Evolutionary conservation across 345 rosid species (phyloP), one percentile per base, ranked within the genome.

Genomic region (Rhodamnia rubescens): DNA sequence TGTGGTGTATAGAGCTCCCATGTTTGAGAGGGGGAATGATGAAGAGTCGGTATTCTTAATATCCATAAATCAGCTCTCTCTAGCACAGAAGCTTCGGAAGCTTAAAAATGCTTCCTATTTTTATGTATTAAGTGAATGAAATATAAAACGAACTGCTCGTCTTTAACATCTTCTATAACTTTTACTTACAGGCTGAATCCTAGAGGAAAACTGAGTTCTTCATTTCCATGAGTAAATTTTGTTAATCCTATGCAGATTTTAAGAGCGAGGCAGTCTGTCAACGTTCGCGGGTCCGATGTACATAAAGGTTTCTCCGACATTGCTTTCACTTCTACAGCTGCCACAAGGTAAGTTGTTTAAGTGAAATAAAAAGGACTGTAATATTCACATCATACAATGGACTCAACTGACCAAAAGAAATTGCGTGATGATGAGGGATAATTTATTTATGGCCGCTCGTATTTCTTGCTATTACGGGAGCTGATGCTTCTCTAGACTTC

Each of bases 251-350:
- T 91, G 86, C 93, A 94, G 99, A 93, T 93, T 82, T 87, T 97
- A 85, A 92, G 87, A 89, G 88, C 95, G 84, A 92, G 89, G 87
- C 87, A 86, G 18, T 82, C 87, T 86, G 90, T 91, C 82, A 90
- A 94, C 6, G 84, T 92, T 89, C 85, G 90, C 69, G 98, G 98
- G 84, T 90, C 92, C 84, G 84, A 88, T 53, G 50, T 88, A 84
- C 87, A 20, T 42, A 91, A 90, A 85, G 98, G 98, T 85, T 89
- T 95, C 83, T 91, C 95, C 80, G 98, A 93, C 88, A 88, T 97
- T 84, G 93, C 97, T 75, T 94, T 95, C 61, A 86, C 86, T 57
- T 85, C 90, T 78, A 84, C 83, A 85, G 96, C 93, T 85, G 88
- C 89, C 81, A 92, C 95, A 89, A 94, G 95, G 99, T 96, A 83